phyloP scores from a whole-genome alignment of 306 rosid genomes.

The Trifolium subterraneum region DNA sequence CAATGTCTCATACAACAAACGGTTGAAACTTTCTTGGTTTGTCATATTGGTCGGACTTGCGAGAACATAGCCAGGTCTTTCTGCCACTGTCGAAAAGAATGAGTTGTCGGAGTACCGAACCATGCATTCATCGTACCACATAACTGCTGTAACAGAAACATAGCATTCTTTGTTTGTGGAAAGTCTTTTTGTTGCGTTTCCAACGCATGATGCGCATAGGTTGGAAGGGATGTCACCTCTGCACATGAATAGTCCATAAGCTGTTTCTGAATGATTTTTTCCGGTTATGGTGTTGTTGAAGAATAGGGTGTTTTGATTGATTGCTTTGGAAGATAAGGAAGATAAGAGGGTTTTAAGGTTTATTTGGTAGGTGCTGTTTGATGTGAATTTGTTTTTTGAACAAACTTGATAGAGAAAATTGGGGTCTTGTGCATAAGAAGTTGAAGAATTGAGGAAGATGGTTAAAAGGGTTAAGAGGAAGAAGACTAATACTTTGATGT shows the following conservation, averaged over 20 bases:
- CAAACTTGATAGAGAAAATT: not conserved
- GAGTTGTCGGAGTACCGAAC: slow-evolving; percentile 2
- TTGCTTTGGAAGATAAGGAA: slow-evolving; percentile 1
- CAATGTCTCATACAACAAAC: not conserved
- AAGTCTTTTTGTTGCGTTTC: not conserved
- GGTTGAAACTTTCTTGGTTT: not conserved
- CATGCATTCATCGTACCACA: not conserved
- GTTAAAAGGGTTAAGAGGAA: not conserved
- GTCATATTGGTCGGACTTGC: not conserved
- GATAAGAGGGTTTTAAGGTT: not conserved
- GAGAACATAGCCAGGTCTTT: not conserved
- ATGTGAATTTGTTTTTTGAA: not conserved
- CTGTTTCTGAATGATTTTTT: not conserved
- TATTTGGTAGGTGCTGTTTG: slow-evolving; percentile 10
- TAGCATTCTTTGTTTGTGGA: not conserved
- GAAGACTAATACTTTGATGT: not conserved
- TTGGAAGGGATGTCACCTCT: slow-evolving; percentile 3
- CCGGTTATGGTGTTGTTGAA: not conserved
- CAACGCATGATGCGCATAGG: slow-evolving; percentile 1
- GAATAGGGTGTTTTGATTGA: not conserved
- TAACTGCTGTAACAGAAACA: not conserved
- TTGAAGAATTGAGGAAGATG: not conserved
- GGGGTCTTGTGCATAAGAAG: not conserved
- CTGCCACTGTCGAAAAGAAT: not conserved
- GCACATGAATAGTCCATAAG: slow-evolving; percentile 33